Percentiles rank a stretch among this genome's conserved stretches.
phyloP scores from a whole-genome alignment of 371 early-diverging fungal genomes.

The Mucor velutinosus region DNA sequence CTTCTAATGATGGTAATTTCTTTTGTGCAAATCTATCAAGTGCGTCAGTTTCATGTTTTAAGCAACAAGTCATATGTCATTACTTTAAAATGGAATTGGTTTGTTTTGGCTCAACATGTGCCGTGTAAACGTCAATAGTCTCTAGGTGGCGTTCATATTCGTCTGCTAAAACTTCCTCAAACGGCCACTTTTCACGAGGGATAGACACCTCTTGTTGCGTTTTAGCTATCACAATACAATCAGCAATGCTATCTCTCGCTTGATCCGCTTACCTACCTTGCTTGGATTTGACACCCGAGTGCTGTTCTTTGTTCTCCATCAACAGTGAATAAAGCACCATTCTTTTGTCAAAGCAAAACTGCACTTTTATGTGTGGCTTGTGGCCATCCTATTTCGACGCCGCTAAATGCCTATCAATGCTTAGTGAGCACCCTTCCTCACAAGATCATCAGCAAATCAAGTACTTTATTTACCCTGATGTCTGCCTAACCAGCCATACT shows the following conservation, averaged over 20 bases:
- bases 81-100: conserved; percentile 49
- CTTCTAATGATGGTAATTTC: conserved; percentile 36
- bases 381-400: background rate
- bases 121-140: conserved; percentile 41
- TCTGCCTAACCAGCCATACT: no score
- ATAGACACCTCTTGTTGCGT: background rate
- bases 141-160: conserved; percentile 43
- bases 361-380: background rate
- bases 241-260: background rate
- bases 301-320: background rate
- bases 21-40: conserved; percentile 44
- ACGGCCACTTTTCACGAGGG: conserved; percentile 44
- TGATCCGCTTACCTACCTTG: background rate
- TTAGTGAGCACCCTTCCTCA: background rate
- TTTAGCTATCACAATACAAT: background rate
- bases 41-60: background rate
- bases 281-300: background rate
- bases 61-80: background rate
- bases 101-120: conserved; percentile 43
- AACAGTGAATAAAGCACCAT: background rate
- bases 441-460: background rate
- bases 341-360: background rate
- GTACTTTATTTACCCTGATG: background rate
- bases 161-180: conserved; percentile 42
- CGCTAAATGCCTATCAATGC: background rate